phyloP scores from a whole-genome alignment of 805 yeast species.

The Zygoascus tannicola region DNA sequence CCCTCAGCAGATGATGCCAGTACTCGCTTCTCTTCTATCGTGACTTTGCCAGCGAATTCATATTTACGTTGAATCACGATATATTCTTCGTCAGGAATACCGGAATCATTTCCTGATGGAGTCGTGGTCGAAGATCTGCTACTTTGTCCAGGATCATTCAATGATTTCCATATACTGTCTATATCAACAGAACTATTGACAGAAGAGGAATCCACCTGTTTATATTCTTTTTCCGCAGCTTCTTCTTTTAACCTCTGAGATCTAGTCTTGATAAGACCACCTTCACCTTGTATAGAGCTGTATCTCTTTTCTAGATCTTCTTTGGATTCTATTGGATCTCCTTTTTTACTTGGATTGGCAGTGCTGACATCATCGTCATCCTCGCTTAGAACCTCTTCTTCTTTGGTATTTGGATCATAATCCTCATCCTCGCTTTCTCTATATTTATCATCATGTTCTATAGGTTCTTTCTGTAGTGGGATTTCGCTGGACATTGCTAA shows the following conservation, averaged over 20 bases:
- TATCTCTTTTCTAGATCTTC: conserved; percentile 31
- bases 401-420: conserved; percentile 35
- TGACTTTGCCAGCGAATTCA: conserved; percentile 80
- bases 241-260: conserved; percentile 39
- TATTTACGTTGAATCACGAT: conserved; percentile 69
- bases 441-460: conserved; percentile 35
- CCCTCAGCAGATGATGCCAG: conserved; percentile 78
- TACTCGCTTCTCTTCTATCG: conserved; percentile 72
- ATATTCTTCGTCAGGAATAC: conserved; percentile 33
- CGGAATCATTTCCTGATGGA: too few species aligned
- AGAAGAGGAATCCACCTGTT: conserved; percentile 15
- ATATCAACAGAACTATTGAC: conserved; percentile 37
- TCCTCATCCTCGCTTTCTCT: conserved; percentile 52
- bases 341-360: too few species aligned
- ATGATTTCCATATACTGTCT: conserved; percentile 45
- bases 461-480: neutral
- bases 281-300: conserved; percentile 45
- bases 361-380: conserved; percentile 31
- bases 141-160: conserved; percentile 32
- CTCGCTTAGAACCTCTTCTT: conserved; percentile 29
- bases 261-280: conserved; percentile 60
- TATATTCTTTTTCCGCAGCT: conserved; percentile 25
- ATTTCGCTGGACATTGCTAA: too few species aligned
- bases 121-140: neutral
- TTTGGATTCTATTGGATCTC: conserved; percentile 25